Conservation (phyloP, 495 filamentous ascomycete species). For the Aspergillus incahuasiensis region DNA sequence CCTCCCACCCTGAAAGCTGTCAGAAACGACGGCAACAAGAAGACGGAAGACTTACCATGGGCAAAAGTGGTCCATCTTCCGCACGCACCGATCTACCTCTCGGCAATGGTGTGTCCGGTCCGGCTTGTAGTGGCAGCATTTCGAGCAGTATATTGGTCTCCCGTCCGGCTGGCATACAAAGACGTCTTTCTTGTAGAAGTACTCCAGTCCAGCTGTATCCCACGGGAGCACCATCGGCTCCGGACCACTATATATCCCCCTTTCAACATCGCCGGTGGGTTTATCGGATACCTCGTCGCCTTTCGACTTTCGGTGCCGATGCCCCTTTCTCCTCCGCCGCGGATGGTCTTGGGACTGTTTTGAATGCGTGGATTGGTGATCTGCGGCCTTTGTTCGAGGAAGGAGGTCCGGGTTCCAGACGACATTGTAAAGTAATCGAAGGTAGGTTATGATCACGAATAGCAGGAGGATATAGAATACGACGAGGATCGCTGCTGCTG, state of each 20-base stretch:
- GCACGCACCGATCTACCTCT: slow-evolving; percentile 72
- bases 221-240: slow-evolving; percentile 22
- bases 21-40: slow-evolving; percentile 7
- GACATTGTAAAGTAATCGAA: slow-evolving; percentile 62
- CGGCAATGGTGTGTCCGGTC: slow-evolving; percentile 83
- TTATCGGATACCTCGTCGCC: slow-evolving; percentile 22
- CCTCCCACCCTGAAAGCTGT: slow-evolving; percentile 65
- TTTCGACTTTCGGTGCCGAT: slow-evolving; percentile 17
- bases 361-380: slow-evolving; percentile 11
- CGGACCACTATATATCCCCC: slow-evolving; percentile 17
- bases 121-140: slow-evolving; percentile 76
- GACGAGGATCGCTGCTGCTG: slow-evolving; percentile 63
- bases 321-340: slow-evolving; percentile 15
- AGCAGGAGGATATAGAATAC: slow-evolving; percentile 67
- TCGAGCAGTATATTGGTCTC: slow-evolving; percentile 72
- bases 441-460: slow-evolving; percentile 60
- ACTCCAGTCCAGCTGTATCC: slow-evolving; percentile 35
- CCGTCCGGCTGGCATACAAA: slow-evolving; percentile 81
- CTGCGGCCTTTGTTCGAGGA: slow-evolving; percentile 31
- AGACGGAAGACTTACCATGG: slow-evolving; percentile 57
- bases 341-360: slow-evolving; percentile 8
- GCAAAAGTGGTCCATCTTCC: slow-evolving; percentile 92
- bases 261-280: slow-evolving; percentile 24
- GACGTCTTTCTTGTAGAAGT: slow-evolving; percentile 72
- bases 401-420: slow-evolving; percentile 65